Conservation (phyloP, 441 rosid genomes). For the Gossypium laxum region DNA sequence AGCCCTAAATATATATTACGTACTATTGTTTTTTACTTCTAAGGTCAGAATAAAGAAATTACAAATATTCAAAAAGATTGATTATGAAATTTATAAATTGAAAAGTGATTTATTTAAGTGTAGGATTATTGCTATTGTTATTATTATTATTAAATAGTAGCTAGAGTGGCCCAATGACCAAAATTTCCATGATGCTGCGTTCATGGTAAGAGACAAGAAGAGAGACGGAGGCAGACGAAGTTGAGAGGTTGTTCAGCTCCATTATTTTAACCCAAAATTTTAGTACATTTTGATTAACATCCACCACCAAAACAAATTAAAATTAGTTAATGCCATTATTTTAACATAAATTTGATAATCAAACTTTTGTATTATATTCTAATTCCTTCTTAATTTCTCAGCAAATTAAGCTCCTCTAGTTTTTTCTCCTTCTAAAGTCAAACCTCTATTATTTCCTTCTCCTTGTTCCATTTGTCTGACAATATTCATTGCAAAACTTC, state of each 20-base stretch:
- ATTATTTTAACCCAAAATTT: conserved; percentile 16
- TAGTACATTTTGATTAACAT: conserved; percentile 9
- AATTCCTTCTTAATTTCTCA: conserved; percentile 21
- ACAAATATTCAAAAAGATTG: no score
- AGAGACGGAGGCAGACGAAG: conserved; percentile 36
- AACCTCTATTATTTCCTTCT: conserved; percentile 28
- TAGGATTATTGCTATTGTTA: no score
- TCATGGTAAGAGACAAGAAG: conserved; percentile 43
- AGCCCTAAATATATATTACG: background rate
- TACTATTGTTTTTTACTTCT: background rate
- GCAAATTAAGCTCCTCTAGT: conserved; percentile 19
- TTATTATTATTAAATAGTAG: no score
- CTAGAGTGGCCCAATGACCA: no score
- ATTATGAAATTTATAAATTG: background rate
- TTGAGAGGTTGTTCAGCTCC: conserved; percentile 32
- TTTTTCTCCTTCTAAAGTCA: conserved; percentile 39
- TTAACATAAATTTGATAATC: conserved; percentile 20
- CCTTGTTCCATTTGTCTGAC: conserved; percentile 12
- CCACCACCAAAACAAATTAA: conserved; percentile 14
- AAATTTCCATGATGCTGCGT: conserved; percentile 28
- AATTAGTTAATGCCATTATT: conserved; percentile 4
- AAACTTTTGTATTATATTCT: conserved; percentile 27
- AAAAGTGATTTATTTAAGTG: background rate
- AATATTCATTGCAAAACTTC: background rate
- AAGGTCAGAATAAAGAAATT: no score